Conservation (phyloP, 2,329 filamentous ascomycete genomes). For the Botrytis tulipae region DNA sequence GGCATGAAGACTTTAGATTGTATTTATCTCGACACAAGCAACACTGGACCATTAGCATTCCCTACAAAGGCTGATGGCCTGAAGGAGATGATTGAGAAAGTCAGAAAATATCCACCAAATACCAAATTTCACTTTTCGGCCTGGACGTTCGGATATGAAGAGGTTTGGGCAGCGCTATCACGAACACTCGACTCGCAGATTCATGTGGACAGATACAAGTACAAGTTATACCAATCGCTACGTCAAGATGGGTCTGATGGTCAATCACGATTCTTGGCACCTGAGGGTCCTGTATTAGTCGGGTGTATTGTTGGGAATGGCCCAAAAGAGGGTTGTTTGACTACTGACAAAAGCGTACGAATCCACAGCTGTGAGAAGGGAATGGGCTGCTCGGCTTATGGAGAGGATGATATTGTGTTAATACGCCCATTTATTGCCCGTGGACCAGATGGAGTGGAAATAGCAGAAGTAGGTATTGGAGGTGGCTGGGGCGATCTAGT, state of each 20-base stretch:
- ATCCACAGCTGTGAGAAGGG: slow-evolving; percentile 87
- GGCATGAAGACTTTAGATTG: slow-evolving; percentile 69
- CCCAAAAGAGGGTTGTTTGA: slow-evolving; percentile 69
- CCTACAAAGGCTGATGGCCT: slow-evolving; percentile 72
- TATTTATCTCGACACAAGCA: slow-evolving; percentile 88
- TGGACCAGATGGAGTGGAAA: slow-evolving; percentile 55
- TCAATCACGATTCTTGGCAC: slow-evolving; percentile 42
- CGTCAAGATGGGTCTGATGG: slow-evolving; percentile 42
- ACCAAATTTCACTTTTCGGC: slow-evolving; percentile 82
- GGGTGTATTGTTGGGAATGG: slow-evolving; percentile 76
- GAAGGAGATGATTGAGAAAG: slow-evolving; percentile 66
- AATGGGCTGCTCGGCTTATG: slow-evolving; percentile 54
- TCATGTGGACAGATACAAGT: slow-evolving; percentile 81
- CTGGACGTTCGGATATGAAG: slow-evolving; percentile 93
- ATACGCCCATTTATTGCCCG: slow-evolving; percentile 78
- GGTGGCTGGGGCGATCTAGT: slow-evolving; percentile 76
- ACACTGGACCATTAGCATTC: slow-evolving; percentile 50
- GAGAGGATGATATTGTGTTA: slow-evolving; percentile 57
- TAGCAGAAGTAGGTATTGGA: slow-evolving; percentile 73
- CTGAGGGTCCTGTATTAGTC: slow-evolving; percentile 65
- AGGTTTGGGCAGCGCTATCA: slow-evolving; percentile 83
- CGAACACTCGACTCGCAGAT: slow-evolving; percentile 66
- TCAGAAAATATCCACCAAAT: slow-evolving; percentile 65
- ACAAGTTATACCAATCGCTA: slow-evolving; percentile 68
- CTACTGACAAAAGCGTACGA: slow-evolving; percentile 57